phyloP scores from a whole-genome alignment of 1,139 yeast genomes.

The Magnusiomyces ingens region DNA sequence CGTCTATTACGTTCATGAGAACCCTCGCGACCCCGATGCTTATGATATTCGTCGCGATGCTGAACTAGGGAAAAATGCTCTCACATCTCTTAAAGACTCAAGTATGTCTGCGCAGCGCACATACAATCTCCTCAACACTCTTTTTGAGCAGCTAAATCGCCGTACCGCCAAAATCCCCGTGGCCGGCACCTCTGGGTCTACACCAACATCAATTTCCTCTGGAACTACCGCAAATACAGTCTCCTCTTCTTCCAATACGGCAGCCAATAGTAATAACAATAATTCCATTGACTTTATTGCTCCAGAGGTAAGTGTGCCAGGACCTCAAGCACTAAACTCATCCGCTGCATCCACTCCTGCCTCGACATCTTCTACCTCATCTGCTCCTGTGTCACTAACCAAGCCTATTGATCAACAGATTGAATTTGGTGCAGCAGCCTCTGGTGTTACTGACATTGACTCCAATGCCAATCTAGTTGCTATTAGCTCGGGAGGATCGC shows the following conservation, averaged over 20 bases:
- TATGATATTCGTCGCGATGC: slow-evolving; percentile 60
- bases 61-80: slow-evolving; percentile 69
- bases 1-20: slow-evolving; percentile 77
- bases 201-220: slow-evolving; percentile 1
- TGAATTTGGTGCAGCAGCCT: neutral
- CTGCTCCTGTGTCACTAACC: neutral
- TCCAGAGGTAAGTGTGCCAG: neutral
- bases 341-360: neutral
- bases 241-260: neutral
- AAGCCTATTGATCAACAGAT: slow-evolving; percentile 2
- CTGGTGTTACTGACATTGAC: slow-evolving; percentile 1
- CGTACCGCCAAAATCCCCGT: slow-evolving; percentile 17
- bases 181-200: slow-evolving; percentile 1
- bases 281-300: neutral
- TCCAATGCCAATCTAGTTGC: neutral
- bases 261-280: neutral
- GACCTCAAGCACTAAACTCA: neutral
- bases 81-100: slow-evolving; percentile 63
- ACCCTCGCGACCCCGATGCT: slow-evolving; percentile 47
- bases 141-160: slow-evolving; percentile 61
- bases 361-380: neutral
- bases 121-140: slow-evolving; percentile 66
- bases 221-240: neutral
- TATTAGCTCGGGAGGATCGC: neutral
- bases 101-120: slow-evolving; percentile 77